Conservation (phyloP, 2,329 filamentous ascomycete genomes). For the Arachnomyces sp. region DNA sequence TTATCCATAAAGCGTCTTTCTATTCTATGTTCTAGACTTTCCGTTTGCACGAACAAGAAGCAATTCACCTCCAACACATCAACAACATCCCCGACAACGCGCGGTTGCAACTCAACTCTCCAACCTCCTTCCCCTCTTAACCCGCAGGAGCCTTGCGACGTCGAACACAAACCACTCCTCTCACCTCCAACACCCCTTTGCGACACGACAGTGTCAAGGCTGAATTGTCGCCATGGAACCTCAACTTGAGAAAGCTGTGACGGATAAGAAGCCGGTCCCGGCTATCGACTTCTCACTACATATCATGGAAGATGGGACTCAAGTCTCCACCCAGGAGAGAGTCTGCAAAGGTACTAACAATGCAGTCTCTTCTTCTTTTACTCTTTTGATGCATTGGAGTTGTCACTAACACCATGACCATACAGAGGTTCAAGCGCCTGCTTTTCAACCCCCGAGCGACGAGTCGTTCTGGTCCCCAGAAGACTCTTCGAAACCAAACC, state of each 20-base stretch:
- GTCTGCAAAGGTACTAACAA: conserved; percentile 88
- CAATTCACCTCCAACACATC: too few relatives aligned
- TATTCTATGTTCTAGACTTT: too few relatives aligned
- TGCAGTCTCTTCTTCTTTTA: not conserved
- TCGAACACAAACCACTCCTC: not conserved
- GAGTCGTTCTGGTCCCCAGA: conserved; percentile 89
- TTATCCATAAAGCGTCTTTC: too few relatives aligned
- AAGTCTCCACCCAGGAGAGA: conserved; percentile 90
- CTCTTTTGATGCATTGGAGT: not conserved
- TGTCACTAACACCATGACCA: not conserved
- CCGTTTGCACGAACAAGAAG: too few relatives aligned
- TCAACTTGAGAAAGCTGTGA: conserved; percentile 73
- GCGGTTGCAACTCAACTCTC: too few relatives aligned
- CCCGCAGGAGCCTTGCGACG: not conserved
- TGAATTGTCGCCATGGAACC: conserved; percentile 31
- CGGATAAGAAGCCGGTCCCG: conserved; percentile 87
- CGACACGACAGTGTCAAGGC: too few relatives aligned
- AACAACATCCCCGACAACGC: too few relatives aligned
- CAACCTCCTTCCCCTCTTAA: not conserved
- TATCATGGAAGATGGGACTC: conserved; percentile 92
- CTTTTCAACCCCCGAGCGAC: conserved; percentile 83
- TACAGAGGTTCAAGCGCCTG: conserved; percentile 92
- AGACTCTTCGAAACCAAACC: conserved; percentile 78
- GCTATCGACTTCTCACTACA: conserved; percentile 99
- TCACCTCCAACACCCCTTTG: too few relatives aligned